Evolutionary conservation across 768 basidiomycete genomes (phyloP), one percentile per base, ranked within the genome.

Genomic region (Stropharia rugosoannulata): DNA sequence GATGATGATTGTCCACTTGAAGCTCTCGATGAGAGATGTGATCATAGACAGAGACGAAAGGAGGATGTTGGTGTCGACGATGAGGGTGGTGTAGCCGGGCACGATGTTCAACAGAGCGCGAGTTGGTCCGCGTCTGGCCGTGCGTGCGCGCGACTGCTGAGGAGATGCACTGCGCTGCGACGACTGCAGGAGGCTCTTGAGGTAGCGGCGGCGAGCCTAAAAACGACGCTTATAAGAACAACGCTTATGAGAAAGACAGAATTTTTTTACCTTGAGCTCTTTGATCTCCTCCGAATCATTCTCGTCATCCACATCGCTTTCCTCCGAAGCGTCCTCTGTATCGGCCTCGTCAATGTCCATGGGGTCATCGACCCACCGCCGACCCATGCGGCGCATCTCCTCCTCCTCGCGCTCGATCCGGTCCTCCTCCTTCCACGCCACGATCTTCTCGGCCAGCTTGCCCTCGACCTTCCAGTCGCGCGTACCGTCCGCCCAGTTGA

Each of bases 51-150:
- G 77, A 0, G 93, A 93, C 0, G 92, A 89, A 13, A 98, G 80
- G 0, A 99, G 77, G 54, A 98, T 91, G 73, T 98, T 98, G 46
- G 96, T 98, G 71, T 98, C 96, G 65, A 96, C 76, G 27, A 99
- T 87, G 55, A 99, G 87, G 43, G 89, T 77, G 10, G 93, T 93
- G 71, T 94, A 97, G 2, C 96, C 96, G 3, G 91, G 80, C 5
- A 90, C 74, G 61, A 93, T 81, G 46, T 75, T 73, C 15, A 90
- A 68, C 8, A 73, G 70, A 11, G 79, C 73, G 12, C 70, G 78
- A 5, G 69, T 66, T 18, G 67, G 68, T 27, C 63, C 58, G 37
- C 46, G 45, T 42, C 57, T 63, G 10, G 54, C 59, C 56, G 57
- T 66, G 59, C 61, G 70, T 57, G 63, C 69, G 66, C 51, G 70